A percentile compares a stretch with the other conserved stretches of the same genome.
These are phyloP conservation scores for Kalaharituber pfeilii DNA, from an alignment of 2,329 filamentous ascomycete genomes.

Conservation along the genomic window DNA sequence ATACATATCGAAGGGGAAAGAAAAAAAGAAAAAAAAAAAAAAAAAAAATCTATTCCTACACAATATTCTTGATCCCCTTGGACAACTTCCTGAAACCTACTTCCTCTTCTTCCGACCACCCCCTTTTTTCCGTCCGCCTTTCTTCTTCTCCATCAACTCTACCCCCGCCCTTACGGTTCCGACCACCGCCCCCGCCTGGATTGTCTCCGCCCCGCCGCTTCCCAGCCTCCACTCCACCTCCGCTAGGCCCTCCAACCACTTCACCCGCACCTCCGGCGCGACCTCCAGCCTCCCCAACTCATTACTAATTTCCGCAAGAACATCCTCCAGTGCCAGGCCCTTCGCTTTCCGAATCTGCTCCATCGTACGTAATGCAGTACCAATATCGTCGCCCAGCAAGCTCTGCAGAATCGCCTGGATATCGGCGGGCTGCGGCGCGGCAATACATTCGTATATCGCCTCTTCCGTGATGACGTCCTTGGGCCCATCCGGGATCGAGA, in stretches of 20 bases:
- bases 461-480: slow-evolving; percentile 80
- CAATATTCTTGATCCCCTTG: no score
- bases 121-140: no score
- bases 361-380: slow-evolving; percentile 71
- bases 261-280: slow-evolving; percentile 67
- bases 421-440: slow-evolving; percentile 78
- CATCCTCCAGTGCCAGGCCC: slow-evolving; percentile 81
- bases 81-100: no score
- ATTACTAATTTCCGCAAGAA: slow-evolving; percentile 70
- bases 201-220: slow-evolving; percentile 65
- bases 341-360: slow-evolving; percentile 72
- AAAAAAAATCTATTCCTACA: no score
- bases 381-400: slow-evolving; percentile 74
- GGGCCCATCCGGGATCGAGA: slow-evolving; percentile 44
- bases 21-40: no score
- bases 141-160: slow-evolving; percentile 46
- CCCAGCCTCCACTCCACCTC: slow-evolving; percentile 86
- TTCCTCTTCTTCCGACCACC: no score
- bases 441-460: slow-evolving; percentile 92
- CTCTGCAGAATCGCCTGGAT: slow-evolving; percentile 71
- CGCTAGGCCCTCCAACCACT: slow-evolving; percentile 78
- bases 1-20: no score
- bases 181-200: slow-evolving; percentile 86
- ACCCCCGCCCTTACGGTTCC: slow-evolving; percentile 76
- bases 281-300: slow-evolving; percentile 71